These are phyloP conservation scores for Sophora flavescens DNA, from an alignment of 306 rosid genomes.

Conservation along the genomic window DNA sequence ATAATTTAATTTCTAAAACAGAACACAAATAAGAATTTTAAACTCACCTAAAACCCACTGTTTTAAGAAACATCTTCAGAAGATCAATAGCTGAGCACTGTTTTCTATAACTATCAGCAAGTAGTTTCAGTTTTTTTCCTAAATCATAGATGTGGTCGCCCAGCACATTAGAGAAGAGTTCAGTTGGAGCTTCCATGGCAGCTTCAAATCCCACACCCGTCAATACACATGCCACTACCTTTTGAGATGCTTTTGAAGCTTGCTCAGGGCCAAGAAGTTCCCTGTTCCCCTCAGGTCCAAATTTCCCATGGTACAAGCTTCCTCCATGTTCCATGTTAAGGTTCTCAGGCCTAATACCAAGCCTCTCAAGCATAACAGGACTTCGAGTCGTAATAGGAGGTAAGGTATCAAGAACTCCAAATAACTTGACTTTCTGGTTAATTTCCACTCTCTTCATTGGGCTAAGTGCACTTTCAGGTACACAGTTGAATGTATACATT, in stretches of 20 bases:
- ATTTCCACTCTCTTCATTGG: constrained; percentile 53
- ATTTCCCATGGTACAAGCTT: constrained; percentile 56
- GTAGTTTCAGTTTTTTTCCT: constrained; percentile 76
- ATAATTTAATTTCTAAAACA: background rate
- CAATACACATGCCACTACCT: constrained; percentile 72
- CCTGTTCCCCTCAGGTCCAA: constrained; percentile 63
- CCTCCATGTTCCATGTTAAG: constrained; percentile 70
- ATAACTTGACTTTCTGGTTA: constrained; percentile 57
- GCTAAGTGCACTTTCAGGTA: constrained; percentile 89
- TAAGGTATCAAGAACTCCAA: constrained; percentile 78
- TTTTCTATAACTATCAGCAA: constrained; percentile 83
- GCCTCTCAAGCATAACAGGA: constrained; percentile 84
- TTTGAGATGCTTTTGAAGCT: constrained; percentile 67
- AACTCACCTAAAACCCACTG: constrained; percentile 77
- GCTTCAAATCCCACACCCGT: constrained; percentile 76
- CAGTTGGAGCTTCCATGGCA: constrained; percentile 80
- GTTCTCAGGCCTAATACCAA: constrained; percentile 74
- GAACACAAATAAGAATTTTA: constrained; percentile 8
- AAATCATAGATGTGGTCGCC: constrained; percentile 69
- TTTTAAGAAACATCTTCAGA: constrained; percentile 89
- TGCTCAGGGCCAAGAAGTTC: constrained; percentile 71
- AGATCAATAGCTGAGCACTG: constrained; percentile 86
- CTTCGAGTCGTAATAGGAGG: constrained; percentile 66
- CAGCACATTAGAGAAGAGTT: constrained; percentile 80
- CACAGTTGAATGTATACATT: constrained; percentile 71